Conservation (phyloP, 345 rosid genomes). For the Eucalyptus polybractea region DNA sequence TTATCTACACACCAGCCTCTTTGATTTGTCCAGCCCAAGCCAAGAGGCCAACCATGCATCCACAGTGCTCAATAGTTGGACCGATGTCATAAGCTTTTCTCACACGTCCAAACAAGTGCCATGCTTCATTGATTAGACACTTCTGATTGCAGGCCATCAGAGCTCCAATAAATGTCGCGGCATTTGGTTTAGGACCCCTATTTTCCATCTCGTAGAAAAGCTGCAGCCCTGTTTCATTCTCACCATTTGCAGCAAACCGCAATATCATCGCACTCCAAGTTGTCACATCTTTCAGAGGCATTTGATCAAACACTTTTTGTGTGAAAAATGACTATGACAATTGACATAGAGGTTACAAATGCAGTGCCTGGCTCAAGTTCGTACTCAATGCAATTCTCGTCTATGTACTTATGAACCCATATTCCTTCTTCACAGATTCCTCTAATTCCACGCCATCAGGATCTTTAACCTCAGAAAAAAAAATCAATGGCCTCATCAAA, state of each 20-base stretch:
- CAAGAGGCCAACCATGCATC: constrained; percentile 22
- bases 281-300: constrained; percentile 10
- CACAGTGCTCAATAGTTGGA: constrained; percentile 15
- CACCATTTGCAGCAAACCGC: constrained; percentile 2
- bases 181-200: constrained; percentile 4
- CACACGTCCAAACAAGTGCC: constrained; percentile 14
- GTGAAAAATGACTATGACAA: neutral
- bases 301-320: constrained; percentile 1
- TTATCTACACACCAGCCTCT: constrained; percentile 6
- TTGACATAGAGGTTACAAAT: constrained; percentile 3
- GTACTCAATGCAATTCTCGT: neutral
- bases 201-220: constrained; percentile 10
- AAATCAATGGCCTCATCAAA: too few relatives aligned
- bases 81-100: constrained; percentile 1
- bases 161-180: constrained; percentile 7
- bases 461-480: too few relatives aligned
- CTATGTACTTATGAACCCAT: neutral
- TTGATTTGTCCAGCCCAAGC: constrained; percentile 8
- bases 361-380: constrained; percentile 7
- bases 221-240: neutral
- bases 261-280: constrained; percentile 13
- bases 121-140: constrained; percentile 7
- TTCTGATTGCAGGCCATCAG: constrained; percentile 14
- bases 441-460: too few relatives aligned
- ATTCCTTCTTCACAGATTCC: too few relatives aligned